These are phyloP conservation scores for Colletotrichum sublineola DNA, from an alignment of 2,329 filamentous ascomycete species.

Conservation along the genomic window DNA sequence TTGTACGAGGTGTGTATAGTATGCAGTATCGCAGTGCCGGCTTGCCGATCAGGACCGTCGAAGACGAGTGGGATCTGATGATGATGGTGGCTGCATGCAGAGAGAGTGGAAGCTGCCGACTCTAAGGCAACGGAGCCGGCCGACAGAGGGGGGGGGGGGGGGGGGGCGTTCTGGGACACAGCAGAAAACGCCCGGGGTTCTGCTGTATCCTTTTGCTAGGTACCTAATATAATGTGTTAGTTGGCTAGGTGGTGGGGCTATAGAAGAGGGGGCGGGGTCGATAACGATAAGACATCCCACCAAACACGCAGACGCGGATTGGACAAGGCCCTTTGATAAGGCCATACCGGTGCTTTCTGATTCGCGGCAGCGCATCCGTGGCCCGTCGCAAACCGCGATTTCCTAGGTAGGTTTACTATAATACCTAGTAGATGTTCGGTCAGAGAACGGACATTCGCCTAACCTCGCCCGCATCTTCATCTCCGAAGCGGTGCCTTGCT, in stretches of 20 bases:
- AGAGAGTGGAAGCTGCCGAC: slow-evolving; percentile 38
- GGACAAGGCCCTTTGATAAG: slow-evolving; percentile 33
- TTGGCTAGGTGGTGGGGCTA: slow-evolving; percentile 4
- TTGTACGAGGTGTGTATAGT: neutral
- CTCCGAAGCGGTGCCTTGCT: slow-evolving; percentile 2
- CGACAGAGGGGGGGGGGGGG: slow-evolving; percentile 28
- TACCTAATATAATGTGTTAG: neutral
- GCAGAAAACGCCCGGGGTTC: no score
- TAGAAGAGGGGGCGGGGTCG: slow-evolving; percentile 16
- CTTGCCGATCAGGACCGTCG: neutral
- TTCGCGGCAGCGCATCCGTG: slow-evolving; percentile 8
- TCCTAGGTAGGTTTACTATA: no score
- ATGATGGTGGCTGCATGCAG: neutral
- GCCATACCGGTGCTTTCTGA: slow-evolving; percentile 26
- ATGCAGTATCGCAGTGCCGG: neutral
- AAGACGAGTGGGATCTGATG: neutral
- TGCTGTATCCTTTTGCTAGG: no score
- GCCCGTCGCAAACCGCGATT: slow-evolving; percentile 12
- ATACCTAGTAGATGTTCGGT: no score
- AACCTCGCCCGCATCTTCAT: neutral
- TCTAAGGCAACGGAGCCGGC: slow-evolving; percentile 36
- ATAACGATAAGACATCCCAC: slow-evolving; percentile 37
- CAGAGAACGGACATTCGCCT: slow-evolving; percentile 1
- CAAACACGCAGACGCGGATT: slow-evolving; percentile 13
- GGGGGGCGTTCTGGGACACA: slow-evolving; percentile 16